Conservation (phyloP, 2,329 filamentous ascomycete genomes). For the Curvularia hawaiiensis region DNA sequence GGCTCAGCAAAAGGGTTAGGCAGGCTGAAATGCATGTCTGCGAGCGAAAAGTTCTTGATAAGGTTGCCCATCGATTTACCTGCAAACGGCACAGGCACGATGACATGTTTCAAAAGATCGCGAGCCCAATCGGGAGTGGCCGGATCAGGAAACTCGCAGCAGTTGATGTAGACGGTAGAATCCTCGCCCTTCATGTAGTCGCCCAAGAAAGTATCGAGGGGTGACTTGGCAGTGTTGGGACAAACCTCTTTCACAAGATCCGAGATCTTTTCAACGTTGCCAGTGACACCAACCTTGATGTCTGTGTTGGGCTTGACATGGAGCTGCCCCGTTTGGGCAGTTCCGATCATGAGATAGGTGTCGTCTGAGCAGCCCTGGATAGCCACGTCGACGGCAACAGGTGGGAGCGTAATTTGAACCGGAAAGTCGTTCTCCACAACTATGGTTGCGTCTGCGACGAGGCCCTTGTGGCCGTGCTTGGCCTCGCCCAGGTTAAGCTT, state of each 20-base stretch:
- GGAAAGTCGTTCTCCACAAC: constrained; percentile 77
- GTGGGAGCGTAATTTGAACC: constrained; percentile 74
- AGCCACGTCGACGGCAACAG: constrained; percentile 82
- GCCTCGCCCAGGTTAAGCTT: constrained; percentile 80
- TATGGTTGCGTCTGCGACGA: constrained; percentile 81
- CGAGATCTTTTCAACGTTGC: constrained; percentile 74
- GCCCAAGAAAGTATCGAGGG: constrained; percentile 79
- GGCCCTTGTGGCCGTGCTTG: constrained; percentile 61
- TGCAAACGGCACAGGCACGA: constrained; percentile 82
- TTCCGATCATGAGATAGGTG: constrained; percentile 77
- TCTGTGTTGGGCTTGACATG: constrained; percentile 70
- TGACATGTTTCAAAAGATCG: constrained; percentile 79
- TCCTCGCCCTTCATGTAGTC: constrained; percentile 81
- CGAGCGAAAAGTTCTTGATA: constrained; percentile 85
- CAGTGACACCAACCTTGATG: constrained; percentile 72
- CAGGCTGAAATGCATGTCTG: constrained; percentile 83
- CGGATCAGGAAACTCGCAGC: constrained; percentile 68
- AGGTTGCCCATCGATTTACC: constrained; percentile 80
- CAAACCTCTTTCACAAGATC: constrained; percentile 74
- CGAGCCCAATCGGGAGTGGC: constrained; percentile 82
- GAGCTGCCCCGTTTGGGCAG: constrained; percentile 71
- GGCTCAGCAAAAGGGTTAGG: constrained; percentile 82
- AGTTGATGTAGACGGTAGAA: constrained; percentile 81
- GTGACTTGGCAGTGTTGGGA: constrained; percentile 77
- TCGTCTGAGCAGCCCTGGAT: constrained; percentile 81